phyloP scores from a whole-genome alignment of 345 rosid species.

The Camelina neglecta region DNA sequence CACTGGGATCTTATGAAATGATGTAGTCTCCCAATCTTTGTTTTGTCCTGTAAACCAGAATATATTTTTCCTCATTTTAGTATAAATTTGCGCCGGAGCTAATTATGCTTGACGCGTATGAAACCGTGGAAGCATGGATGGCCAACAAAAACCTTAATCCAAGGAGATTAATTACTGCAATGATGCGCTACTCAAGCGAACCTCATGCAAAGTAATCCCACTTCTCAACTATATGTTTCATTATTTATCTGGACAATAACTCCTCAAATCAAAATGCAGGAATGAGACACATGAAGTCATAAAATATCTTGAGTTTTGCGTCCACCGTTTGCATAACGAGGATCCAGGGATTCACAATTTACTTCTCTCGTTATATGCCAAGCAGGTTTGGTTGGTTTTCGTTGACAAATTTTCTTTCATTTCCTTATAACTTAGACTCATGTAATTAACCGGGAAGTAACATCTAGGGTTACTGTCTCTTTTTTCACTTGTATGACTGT shows the following conservation, averaged over 20 bases:
- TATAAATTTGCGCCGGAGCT: constrained; percentile 97
- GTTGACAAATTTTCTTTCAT: constrained; percentile 3
- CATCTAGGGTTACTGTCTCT: constrained; percentile 17
- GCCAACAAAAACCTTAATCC: constrained; percentile 83
- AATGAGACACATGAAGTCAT: constrained; percentile 99
- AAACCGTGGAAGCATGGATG: constrained; percentile 99
- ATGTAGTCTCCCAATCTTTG: constrained; percentile 34
- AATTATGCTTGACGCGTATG: constrained; percentile 95
- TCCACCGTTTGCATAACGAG: constrained; percentile 86
- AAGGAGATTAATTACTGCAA: constrained; percentile 92
- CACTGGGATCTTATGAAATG: constrained; percentile 11
- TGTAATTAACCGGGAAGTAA: constrained; percentile 15
- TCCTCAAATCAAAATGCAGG: constrained; percentile 55
- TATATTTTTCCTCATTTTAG: constrained; percentile 51
- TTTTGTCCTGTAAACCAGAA: constrained; percentile 26
- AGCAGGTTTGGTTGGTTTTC: constrained; percentile 67
- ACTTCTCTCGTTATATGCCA: constrained; percentile 93
- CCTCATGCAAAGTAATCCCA: constrained; percentile 93
- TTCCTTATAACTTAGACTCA: constrained; percentile 1
- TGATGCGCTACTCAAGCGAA: constrained; percentile 99
- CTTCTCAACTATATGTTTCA: constrained; percentile 4
- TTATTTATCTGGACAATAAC: constrained; percentile 9
- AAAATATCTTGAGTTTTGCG: constrained; percentile 92
- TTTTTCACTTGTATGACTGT: constrained; percentile 10
- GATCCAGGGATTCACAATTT: constrained; percentile 98